Evolutionary conservation across 75 land plant genomes (phyloP), one percentile per base, ranked within the genome.

Genomic region (Adiantum capillusveneris): DNA sequence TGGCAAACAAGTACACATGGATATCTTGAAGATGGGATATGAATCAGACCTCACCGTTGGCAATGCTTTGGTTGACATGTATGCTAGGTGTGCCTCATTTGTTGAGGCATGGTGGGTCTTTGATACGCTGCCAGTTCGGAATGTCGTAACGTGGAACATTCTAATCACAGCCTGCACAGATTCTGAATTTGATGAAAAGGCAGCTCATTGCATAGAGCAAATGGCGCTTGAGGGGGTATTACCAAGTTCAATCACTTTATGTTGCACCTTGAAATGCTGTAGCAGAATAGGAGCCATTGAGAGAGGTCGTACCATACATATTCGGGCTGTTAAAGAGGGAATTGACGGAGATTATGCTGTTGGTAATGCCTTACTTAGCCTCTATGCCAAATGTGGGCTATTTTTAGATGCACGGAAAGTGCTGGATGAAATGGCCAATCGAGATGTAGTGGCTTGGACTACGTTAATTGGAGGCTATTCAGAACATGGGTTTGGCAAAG

Each of bases 31-130:
- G 29, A 61, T 61, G 0, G 45, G 54, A 1, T 51, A 66, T 5
- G 24, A 65, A 31, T 12, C 43, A 0, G 79, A 84, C 69, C 67
- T 78, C 41, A 81, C 81, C 64, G 84, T 84, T 31, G 88, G 81
- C 12, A 84, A 84, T 44, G 77, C 84, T 39, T 79, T 85, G 0
- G 59, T 85, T 31, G 85, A 85, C 65, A 81, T 85, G 85, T 85
- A 81, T 56, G 56, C 70, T 64, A 81, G 79, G 65, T 85, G 88
- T 60, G 84, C 82, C n/a, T 60, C 61, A 1, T 44, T 81, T 19
- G 67, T 63, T 21, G 76, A 81, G 57, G 88, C 79, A 9, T n/a
- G 6, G 2, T 29, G 48, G 27, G 79, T 61, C 16, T 61, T 61
- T 45, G 57, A 61, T 25, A 17, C 2, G 12, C 6, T 45, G 19